Evolutionary conservation across 208 protist species (phyloP), one percentile per base, ranked within the genome.

Genomic region (Phytomonas sp.): DNA sequence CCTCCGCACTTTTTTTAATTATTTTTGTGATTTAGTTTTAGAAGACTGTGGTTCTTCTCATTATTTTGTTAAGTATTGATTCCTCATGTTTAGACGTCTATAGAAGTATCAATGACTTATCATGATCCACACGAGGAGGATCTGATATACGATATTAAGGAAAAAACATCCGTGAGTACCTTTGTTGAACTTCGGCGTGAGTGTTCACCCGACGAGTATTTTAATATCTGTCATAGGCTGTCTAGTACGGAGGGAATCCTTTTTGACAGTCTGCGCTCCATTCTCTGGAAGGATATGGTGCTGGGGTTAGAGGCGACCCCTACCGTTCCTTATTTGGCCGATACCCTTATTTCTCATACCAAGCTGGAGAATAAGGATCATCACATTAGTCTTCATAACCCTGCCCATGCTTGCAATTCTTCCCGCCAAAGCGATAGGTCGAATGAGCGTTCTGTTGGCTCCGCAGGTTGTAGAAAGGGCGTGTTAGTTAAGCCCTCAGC

Each of bases 281-380:
- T 75, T 23, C 80, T 87, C 29, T 93, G 87, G 87, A 72, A 75
- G 12, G 73, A 84, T 37, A 34, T 90, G 23, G 72, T 85, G 7
- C 40, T 93, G 1, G 84, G 82, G 12, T 26, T 71, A 12, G 52
- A 70, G 14, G 59, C 49, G 29, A 26, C 56, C 37, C 59, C 37
- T 32, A 63, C 36, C 5, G 80, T 88, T 63, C 83, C 83, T 6
- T 67, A 73, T 36, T 77, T 89, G 23, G 72, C 73, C 36, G 75
- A 86, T 5, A 69, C 63, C 67, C 75, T 82, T 30, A 81, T 84
- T 52, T 63, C 45, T 7, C 19, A 4, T 56, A 26, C 16, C 19
- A 12, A 19, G 19, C 19, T 26, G 23, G 4, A 56, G 23, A 56
- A 23, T 56, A 56, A 19, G 26, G 45, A 26, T 6, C 2, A 2